Evolutionary conservation across 2,329 filamentous ascomycete genomes (phyloP).

Genomic region (Passalora sequoiae): DNA sequence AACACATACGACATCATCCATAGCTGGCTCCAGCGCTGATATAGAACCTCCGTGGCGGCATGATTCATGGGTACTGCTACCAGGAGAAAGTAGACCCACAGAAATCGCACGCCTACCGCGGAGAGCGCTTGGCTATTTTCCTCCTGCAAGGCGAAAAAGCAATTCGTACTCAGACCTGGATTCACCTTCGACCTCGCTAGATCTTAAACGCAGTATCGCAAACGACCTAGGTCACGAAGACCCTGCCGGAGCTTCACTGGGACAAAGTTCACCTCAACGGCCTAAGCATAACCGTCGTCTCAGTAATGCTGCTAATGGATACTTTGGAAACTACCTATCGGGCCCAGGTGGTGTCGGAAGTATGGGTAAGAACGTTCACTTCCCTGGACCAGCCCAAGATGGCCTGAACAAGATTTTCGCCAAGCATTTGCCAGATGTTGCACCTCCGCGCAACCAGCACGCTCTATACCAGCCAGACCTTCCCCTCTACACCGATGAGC

Average conservation of each 20-base stretch:
- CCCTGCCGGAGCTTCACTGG: constrained; percentile 28
- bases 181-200: constrained; percentile 63
- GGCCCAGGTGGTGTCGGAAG: constrained; percentile 87
- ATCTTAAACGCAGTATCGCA: constrained; percentile 48
- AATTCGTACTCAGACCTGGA: constrained; percentile 57
- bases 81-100: constrained; percentile 64
- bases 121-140: constrained; percentile 82
- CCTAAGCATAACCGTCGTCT: constrained; percentile 37
- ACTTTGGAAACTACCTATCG: constrained; percentile 55
- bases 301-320: constrained; percentile 37
- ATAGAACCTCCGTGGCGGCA: constrained; percentile 71
- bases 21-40: constrained; percentile 42
- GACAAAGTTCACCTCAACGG: constrained; percentile 36
- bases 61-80: constrained; percentile 81
- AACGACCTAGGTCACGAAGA: constrained; percentile 27
- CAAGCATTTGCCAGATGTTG: constrained; percentile 74
- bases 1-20: constrained; percentile 34
- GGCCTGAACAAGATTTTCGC: constrained; percentile 78
- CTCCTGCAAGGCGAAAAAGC: constrained; percentile 83
- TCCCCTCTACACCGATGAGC: constrained; percentile 45
- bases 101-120: constrained; percentile 82
- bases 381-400: constrained; percentile 78
- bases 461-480: constrained; percentile 56
- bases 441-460: constrained; percentile 54
- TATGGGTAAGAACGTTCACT: constrained; percentile 63